Conservation (phyloP, 805 yeast species). For the Lachancea thermotolerans region DNA sequence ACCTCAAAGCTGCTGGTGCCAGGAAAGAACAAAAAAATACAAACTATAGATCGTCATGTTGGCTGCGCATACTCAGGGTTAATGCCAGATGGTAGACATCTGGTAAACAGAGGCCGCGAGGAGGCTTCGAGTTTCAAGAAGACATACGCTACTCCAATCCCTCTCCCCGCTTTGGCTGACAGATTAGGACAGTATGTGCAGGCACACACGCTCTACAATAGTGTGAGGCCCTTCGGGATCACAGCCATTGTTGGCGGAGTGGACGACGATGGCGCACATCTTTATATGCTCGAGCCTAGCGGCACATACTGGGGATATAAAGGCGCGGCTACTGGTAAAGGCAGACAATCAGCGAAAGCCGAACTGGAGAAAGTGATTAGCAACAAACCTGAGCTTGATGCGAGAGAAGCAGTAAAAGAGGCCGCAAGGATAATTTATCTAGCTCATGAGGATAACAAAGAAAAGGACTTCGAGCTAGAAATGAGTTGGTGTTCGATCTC, state of each 20-base stretch:
- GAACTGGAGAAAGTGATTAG: conserved; percentile 78
- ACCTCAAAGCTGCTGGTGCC: conserved; percentile 84
- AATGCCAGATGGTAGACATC: conserved; percentile 93
- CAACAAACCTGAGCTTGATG: conserved; percentile 40
- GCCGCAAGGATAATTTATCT: conserved; percentile 90
- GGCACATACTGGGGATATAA: conserved; percentile 96
- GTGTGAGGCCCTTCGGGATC: conserved; percentile 97
- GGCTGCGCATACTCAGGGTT: conserved; percentile 95
- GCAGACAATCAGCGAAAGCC: conserved; percentile 95
- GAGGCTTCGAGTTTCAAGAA: conserved; percentile 78
- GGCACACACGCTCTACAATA: conserved; percentile 90
- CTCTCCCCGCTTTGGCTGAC: conserved; percentile 76
- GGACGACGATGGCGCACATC: conserved; percentile 83
- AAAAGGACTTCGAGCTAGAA: conserved; percentile 93
- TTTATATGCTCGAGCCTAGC: conserved; percentile 96
- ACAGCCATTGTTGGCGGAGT: conserved; percentile 90
- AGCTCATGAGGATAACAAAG: conserved; percentile 97
- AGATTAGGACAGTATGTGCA: conserved; percentile 88
- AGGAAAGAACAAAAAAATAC: conserved; percentile 82
- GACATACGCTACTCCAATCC: conserved; percentile 66
- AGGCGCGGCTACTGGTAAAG: conserved; percentile 98
- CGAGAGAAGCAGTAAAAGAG: conserved; percentile 79
- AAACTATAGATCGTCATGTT: conserved; percentile 85
- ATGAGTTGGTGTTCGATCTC: conserved; percentile 77
- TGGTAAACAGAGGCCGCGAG: conserved; percentile 86